Conservation (phyloP, 768 basidiomycete species). For the Lentinula boryana region DNA sequence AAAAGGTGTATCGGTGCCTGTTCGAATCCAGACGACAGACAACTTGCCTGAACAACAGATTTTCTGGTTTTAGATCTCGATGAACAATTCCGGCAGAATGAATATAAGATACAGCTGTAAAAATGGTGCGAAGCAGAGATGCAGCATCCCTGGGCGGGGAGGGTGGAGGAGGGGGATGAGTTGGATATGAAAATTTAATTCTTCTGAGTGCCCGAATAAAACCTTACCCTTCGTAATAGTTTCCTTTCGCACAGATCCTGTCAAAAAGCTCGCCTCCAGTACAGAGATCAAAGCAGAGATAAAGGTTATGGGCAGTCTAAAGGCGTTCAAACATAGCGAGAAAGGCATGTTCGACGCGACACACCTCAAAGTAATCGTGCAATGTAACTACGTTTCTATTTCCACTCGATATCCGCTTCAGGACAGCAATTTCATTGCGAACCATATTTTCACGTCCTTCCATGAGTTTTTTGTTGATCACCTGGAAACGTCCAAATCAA, state of each 20-base stretch:
- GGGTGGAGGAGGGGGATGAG: too few species aligned
- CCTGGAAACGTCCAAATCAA: conserved; percentile 22
- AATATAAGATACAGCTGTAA: conserved; percentile 85
- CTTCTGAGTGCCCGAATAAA: neutral
- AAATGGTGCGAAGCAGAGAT: conserved; percentile 78
- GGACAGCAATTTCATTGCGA: conserved; percentile 92
- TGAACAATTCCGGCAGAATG: conserved; percentile 93
- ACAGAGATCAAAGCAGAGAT: conserved; percentile 94
- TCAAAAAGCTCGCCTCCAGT: conserved; percentile 99
- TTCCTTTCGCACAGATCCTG: conserved; percentile 94
- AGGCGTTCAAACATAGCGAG: neutral
- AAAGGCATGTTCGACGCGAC: conserved; percentile 11
- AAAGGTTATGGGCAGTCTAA: conserved; percentile 87
- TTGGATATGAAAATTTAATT: neutral
- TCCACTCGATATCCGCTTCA: conserved; percentile 90
- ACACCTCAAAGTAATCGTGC: conserved; percentile 93
- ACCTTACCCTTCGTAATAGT: conserved; percentile 85
- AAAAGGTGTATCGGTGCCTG: too few species aligned
- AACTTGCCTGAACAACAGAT: conserved; percentile 75
- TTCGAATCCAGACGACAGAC: neutral
- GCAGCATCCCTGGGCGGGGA: conserved; percentile 58
- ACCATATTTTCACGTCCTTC: conserved; percentile 98
- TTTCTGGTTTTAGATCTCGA: conserved; percentile 95
- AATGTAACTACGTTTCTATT: conserved; percentile 88
- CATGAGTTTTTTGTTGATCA: conserved; percentile 99